Evolutionary conservation across 306 rosid genomes (phyloP).

Genomic region (Castanea crenata): DNA sequence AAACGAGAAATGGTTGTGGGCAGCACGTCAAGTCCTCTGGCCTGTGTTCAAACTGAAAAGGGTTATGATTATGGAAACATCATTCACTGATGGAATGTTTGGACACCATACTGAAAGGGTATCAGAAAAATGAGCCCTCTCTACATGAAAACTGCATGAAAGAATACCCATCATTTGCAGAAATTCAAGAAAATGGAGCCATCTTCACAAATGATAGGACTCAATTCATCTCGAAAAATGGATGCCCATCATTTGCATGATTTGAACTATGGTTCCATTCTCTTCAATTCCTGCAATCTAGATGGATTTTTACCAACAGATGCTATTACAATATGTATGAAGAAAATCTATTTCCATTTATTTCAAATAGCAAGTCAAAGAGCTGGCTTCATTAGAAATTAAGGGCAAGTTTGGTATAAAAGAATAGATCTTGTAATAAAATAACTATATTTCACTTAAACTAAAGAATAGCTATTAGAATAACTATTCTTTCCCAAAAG

Average conservation of each 20-base stretch:
- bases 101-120: background rate
- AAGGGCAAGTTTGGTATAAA: no score
- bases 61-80: background rate
- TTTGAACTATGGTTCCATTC: background rate
- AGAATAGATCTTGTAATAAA: no score
- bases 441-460: no score
- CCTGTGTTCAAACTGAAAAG: constrained; percentile 40
- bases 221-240: background rate
- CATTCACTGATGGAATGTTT: background rate
- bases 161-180: background rate
- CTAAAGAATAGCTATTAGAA: no score
- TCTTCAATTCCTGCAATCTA: background rate
- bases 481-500: no score
- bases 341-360: background rate
- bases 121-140: background rate
- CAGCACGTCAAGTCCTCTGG: constrained; percentile 81
- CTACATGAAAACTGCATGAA: background rate
- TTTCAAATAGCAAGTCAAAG: background rate
- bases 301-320: background rate
- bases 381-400: background rate
- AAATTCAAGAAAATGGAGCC: background rate
- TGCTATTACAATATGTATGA: background rate
- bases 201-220: background rate
- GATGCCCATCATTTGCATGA: background rate
- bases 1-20: constrained; percentile 76